Evolutionary conservation across 2,329 filamentous ascomycete genomes (phyloP), one percentile per base, ranked within the genome.

Genomic region (Alternaria brassicae): DNA sequence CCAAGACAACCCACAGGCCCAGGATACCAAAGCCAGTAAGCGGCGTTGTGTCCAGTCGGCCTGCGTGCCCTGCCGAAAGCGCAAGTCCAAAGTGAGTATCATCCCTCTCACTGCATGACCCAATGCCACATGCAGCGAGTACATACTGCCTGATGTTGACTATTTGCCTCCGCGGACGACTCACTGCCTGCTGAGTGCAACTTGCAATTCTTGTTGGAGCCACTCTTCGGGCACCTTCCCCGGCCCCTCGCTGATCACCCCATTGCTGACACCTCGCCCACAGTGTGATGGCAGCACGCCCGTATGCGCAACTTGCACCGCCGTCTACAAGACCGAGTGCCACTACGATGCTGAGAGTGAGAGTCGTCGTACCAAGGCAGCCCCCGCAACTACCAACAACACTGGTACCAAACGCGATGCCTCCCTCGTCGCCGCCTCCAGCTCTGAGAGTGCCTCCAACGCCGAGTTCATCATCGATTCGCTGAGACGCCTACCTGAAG

Each of bases 201-300:
- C 36, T 28, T 56, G 12, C 32, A 32, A 56, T 9, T 36, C 34
- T 21, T 44, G 42, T 34, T 40, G 45, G 51, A 36, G 50, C 27
- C 49, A 51, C 37, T 28, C 30, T 25, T 52, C 42, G 50, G 45
- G 23, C 42, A 17, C 41, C 19, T n/a, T 36, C 28, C 25, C 21
- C 56, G 50, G 41, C 25, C 30, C 48, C 30, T 37, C 27, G 23
- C 28, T 25, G 40, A 17, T 21, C 42, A 30, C 32, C 45, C 40
- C 39, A 39, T 51, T 60, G 63, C 66, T 70, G 50, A 71, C 67
- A 41, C 19, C 28, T 27, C 36, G n/a, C 25, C 47, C 27, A 40
- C 63, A 84, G 82, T 85, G 83, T 67, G 82, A 85, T 70, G 82
- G 82, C 34, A 73, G 76, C 30, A 72, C 77, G 12, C 83, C 82